Base-by-base conservation (phyloP, 2,329 filamentous ascomycete species). In the Anthostomella pinea region DNA sequence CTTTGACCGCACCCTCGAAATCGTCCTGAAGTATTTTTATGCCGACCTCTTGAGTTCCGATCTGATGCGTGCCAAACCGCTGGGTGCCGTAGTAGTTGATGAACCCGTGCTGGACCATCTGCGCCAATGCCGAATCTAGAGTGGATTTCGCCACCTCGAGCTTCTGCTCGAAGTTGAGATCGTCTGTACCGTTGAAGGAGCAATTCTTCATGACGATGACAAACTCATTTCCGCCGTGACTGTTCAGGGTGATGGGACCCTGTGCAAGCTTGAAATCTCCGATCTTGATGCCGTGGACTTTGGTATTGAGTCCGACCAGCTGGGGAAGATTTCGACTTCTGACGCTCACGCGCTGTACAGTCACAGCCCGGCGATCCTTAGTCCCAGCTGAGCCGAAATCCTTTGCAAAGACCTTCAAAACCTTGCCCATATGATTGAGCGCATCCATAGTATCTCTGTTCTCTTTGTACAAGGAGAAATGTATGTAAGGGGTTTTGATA, bases 1-100 rank as follows among this genome's bases (percentile, higher is more conserved):
- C 75, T 35, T 87, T 75, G 37, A 93, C 80, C 10, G 91, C 91
- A 20, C 79, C 85, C 57, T 90, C 75, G 50, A 89, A 89, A 54
- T 95, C 81, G 19, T 79, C 83, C 49, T 86, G 77, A 1, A 98
- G 73, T 57, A 98, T 89, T 59, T 87, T 83, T 57, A 84, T 79
- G 31, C 93, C 93, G 32, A 96, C 71, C 25, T 83, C 76, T 55
- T 97, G 88, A 0, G 93, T 98, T 21, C 89, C 85, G 9, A 87
- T 84, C 18, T 80, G 70, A 62, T 93, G 91, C 0, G 89, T 91
- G 18, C 93, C 93, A 54, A 98, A 98, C 16, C 93, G 82, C 65
- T 98, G 93, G n/a, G 97, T 79, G 7, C 93, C 93, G 57, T 90
- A 98, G 67, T 97, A 98, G 65, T 98, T 98, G 64, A 98, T 82